These are phyloP conservation scores for grape (Vitis vinifera) DNA, from an alignment of 164 flowering plant genomes.

Conservation along the genomic window ASM3070453v1 NC_081808.1:8897001-8897500, in stretches of 20 bases:
- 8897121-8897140: slow-evolving; percentile 77
- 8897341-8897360: slow-evolving; percentile 88
- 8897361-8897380: slow-evolving; percentile 76
- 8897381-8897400: slow-evolving; percentile 85
- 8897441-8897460: slow-evolving; percentile 83
- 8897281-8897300: slow-evolving; percentile 82
- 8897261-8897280: slow-evolving; percentile 83
- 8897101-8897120: slow-evolving; percentile 59
- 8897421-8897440: slow-evolving; percentile 90
- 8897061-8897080: slow-evolving; percentile 80
- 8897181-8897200: background rate
- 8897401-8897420: slow-evolving; percentile 83
- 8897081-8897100: slow-evolving; percentile 83
- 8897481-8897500: slow-evolving; percentile 84
- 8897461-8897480: slow-evolving; percentile 89
- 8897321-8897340: slow-evolving; percentile 83
- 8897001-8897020: slow-evolving; percentile 82
- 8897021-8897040: slow-evolving; percentile 76
- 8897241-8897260: slow-evolving; percentile 75
- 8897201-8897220: background rate
- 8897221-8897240: slow-evolving; percentile 55
- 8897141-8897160: background rate
- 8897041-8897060: slow-evolving; percentile 58
- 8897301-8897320: slow-evolving; percentile 75
- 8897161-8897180: background rate